These are phyloP conservation scores for Candida wancherniae DNA, from an alignment of 805 yeast species.

Conservation along the genomic window DNA sequence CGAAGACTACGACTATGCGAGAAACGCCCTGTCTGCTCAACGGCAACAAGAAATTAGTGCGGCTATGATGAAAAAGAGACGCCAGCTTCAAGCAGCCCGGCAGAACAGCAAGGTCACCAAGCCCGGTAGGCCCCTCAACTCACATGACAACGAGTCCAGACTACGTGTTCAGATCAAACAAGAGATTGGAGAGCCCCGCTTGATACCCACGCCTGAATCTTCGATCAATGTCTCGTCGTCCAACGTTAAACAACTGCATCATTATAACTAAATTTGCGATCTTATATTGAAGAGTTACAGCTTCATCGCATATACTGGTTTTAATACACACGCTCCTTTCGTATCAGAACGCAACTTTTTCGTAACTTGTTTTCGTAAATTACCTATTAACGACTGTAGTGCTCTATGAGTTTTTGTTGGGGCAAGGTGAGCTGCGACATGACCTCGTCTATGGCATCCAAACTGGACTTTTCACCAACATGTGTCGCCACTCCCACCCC, in stretches of 20 bases:
- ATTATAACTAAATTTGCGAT: neutral
- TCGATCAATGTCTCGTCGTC: constrained; percentile 2
- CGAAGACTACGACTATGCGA: constrained; percentile 8
- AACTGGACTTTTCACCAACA: constrained; percentile 3
- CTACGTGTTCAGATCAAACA: constrained; percentile 7
- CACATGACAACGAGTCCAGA: constrained; percentile 8
- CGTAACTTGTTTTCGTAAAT: neutral
- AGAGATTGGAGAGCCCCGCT: constrained; percentile 5
- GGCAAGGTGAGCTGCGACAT: constrained; percentile 36
- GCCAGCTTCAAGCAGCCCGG: constrained; percentile 26
- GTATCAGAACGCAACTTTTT: neutral
- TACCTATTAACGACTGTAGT: constrained; percentile 27
- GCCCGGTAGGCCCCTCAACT: constrained; percentile 6
- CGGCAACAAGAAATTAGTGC: constrained; percentile 32
- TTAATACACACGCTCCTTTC: neutral
- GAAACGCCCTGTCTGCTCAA: constrained; percentile 16
- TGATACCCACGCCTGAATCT: constrained; percentile 8
- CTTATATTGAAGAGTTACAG: neutral
- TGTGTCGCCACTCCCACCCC: too few relatives aligned
- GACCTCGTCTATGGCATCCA: constrained; percentile 20
- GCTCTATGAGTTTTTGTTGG: constrained; percentile 45
- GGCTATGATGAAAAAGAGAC: constrained; percentile 30
- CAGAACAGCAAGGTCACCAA: constrained; percentile 11
- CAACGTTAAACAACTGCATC: neutral
- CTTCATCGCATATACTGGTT: neutral